Base-by-base conservation (phyloP, 164 flowering plant species). In the Echeveria elegans region DNA sequence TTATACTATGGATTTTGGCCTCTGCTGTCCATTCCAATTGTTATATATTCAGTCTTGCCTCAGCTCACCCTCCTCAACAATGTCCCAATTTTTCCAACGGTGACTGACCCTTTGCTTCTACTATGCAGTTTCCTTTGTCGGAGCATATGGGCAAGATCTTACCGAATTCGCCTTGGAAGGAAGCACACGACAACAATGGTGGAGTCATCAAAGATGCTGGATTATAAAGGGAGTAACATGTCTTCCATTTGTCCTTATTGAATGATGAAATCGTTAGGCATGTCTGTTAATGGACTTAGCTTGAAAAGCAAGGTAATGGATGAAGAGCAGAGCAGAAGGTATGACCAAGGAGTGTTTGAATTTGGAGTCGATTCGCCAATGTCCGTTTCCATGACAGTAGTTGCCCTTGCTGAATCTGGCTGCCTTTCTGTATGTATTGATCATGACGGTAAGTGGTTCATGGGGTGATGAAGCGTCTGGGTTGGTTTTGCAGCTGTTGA, bases 181-280 rank as follows among this genome's bases (percentile, higher is more conserved):
- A 28, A 79, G 81, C 6, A 76, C 83, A 1, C 15, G 79, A 29
- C 65, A 29, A 47, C 72, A 74, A 58, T 92, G 97, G 97, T 86
- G 90, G 90, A 91, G 68, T 47, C 84, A 81, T 38, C 94, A 89
- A 56, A 78, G 96, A 65, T 80, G 85, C 79, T 91, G 92, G 94
- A 40, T 86, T 74, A 76, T 85, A 19, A 77, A 79, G 26, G 90
- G 96, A n/a, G 71, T 79, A 4, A 67, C 97, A 19, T 78, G 78
- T 56, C 78, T 50, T 70, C 34, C 73, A 4, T 86, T 84, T 63
- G 89, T 78, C 16, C 26, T 61, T 1, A 15, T 78, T 0, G 87
- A 91, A 3, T 66, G 0, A 76, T 78, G 63, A 72, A 76, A 26
- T 41, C 30, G 38, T 36, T 85, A 0, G 86, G 87, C 45, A 69